These are phyloP conservation scores for Teunomyces pallodes DNA, from an alignment of 805 yeast genomes.

Conservation along the genomic window DNA sequence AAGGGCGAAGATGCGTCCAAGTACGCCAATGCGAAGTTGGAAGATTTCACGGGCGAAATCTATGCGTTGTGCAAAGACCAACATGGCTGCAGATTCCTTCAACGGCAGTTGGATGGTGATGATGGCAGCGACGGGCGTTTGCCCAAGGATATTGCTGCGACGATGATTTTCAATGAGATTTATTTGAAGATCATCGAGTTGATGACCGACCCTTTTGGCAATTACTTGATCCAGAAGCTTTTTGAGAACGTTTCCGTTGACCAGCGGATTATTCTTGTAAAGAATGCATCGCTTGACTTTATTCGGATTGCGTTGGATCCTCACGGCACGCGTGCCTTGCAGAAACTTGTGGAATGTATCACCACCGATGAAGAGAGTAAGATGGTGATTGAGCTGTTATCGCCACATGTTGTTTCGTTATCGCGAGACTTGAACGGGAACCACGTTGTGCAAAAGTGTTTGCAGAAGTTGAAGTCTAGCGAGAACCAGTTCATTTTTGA, in stretches of 20 bases:
- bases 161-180: conserved; percentile 78
- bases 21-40: conserved; percentile 63
- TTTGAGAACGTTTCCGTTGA: conserved; percentile 69
- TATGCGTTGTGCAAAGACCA: conserved; percentile 88
- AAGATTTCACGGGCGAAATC: conserved; percentile 70
- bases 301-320: conserved; percentile 84
- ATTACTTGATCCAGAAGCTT: conserved; percentile 87
- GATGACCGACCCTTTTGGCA: conserved; percentile 97
- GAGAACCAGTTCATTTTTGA: conserved; percentile 88
- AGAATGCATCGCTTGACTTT: conserved; percentile 69
- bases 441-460: conserved; percentile 91
- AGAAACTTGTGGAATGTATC: conserved; percentile 84
- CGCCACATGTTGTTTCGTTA: conserved; percentile 71
- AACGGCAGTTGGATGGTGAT: conserved; percentile 68
- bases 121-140: conserved; percentile 7
- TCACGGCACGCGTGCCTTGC: conserved; percentile 95
- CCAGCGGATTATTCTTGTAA: conserved; percentile 68
- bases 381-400: conserved; percentile 57
- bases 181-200: conserved; percentile 75
- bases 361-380: conserved; percentile 67
- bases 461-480: conserved; percentile 64
- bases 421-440: conserved; percentile 93
- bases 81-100: conserved; percentile 93
- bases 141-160: conserved; percentile 51
- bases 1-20: conserved; percentile 69